Conservation (phyloP, 2,329 filamentous ascomycete species). For the Aspergillus novoparasiticus region DNA sequence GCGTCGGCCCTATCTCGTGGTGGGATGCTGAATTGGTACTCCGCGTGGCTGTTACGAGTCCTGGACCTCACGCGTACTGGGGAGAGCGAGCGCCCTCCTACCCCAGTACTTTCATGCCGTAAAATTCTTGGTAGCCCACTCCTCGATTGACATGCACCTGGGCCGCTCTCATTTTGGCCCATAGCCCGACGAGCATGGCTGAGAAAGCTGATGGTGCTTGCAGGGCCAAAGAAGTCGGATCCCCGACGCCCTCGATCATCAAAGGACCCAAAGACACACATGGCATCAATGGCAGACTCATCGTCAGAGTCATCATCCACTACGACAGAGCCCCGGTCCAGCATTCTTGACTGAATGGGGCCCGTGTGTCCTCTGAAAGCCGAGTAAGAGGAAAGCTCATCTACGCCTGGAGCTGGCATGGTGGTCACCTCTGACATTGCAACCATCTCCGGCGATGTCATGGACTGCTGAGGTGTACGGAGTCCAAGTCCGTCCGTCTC, state of each 20-base stretch:
- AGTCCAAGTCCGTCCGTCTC: no score
- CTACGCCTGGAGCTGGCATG: no score
- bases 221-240: neutral
- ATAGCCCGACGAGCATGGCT: neutral
- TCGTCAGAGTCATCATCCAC: neutral
- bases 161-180: neutral
- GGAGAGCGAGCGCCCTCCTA: neutral
- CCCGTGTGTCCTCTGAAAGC: no score
- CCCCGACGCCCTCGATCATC: neutral
- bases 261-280: neutral
- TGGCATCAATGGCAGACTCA: neutral
- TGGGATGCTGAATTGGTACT: neutral
- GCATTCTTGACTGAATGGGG: no score
- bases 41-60: neutral
- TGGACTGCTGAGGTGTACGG: no score
- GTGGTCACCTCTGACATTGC: no score
- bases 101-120: neutral
- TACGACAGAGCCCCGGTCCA: neutral
- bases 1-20: neutral
- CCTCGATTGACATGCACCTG: neutral
- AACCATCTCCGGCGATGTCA: no score
- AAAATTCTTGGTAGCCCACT: neutral
- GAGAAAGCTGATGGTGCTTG: neutral
- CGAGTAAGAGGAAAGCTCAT: no score
- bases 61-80: neutral